These are phyloP conservation scores for Nepenthes mirabilis DNA, from an alignment of 148 eudicot species.

Conservation along the genomic window DNA sequence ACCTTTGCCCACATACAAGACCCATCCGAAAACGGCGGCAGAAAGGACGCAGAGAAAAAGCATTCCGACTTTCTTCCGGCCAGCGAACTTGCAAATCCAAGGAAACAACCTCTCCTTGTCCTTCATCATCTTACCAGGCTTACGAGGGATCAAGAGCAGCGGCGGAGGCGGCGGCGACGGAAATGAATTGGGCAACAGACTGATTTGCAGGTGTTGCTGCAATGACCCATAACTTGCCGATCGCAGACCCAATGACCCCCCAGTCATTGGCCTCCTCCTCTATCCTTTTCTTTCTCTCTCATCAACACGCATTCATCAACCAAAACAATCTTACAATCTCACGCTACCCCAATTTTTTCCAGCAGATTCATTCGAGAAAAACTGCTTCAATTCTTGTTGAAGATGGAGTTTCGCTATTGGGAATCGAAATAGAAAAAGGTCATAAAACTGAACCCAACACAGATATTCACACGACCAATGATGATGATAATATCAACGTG, in stretches of 20 bases:
- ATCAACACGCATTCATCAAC: too few relatives aligned
- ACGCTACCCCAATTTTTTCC: too few relatives aligned
- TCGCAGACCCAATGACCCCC: constrained; percentile 92
- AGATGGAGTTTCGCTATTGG: too few relatives aligned
- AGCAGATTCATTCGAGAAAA: too few relatives aligned
- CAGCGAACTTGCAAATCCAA: constrained; percentile 68
- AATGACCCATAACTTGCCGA: constrained; percentile 91
- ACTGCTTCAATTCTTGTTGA: too few relatives aligned
- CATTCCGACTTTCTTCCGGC: constrained; percentile 92
- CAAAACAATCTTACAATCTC: too few relatives aligned
- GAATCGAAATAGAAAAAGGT: too few relatives aligned
- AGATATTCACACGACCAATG: too few relatives aligned
- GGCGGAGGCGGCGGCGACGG: constrained; percentile 31
- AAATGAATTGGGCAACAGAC: constrained; percentile 21
- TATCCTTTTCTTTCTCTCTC: too few relatives aligned
- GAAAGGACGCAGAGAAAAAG: constrained; percentile 70
- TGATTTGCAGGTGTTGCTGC: constrained; percentile 49
- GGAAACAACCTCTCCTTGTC: constrained; percentile 70
- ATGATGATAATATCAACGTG: too few relatives aligned
- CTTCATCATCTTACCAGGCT: constrained; percentile 65
- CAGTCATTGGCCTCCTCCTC: constrained; percentile 33
- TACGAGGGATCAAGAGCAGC: constrained; percentile 19
- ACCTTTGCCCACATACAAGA: constrained; percentile 88
- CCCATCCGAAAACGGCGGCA: constrained; percentile 66
- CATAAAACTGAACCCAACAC: too few relatives aligned